Evolutionary conservation across 805 yeast species (phyloP).

Genomic region (Isabelozyma heimii): DNA sequence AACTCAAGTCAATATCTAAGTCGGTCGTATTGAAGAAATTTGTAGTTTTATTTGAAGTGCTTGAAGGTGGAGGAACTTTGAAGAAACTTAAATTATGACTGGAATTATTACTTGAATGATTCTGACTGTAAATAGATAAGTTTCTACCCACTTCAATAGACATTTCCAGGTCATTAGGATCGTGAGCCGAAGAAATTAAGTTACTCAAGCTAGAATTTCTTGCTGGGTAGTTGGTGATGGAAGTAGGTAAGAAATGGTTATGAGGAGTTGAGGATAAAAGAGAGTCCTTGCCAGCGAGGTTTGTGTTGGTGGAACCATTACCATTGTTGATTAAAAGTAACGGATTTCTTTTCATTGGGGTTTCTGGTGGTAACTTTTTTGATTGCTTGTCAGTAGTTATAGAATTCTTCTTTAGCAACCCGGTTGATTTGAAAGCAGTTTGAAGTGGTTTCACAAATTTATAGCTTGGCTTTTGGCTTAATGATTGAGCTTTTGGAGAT

Average conservation of each 20-base stretch:
- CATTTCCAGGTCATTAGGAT: slow-evolving; percentile 19
- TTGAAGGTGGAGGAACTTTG: slow-evolving; percentile 21
- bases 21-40: slow-evolving; percentile 1
- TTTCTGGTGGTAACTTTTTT: slow-evolving; percentile 40
- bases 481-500: neutral
- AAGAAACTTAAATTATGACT: slow-evolving; percentile 21
- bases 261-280: neutral
- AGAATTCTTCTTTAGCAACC: slow-evolving; percentile 55
- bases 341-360: slow-evolving; percentile 43
- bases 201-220: slow-evolving; percentile 12
- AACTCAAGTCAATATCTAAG: slow-evolving; percentile 4
- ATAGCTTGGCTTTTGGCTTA: slow-evolving; percentile 35
- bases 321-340: slow-evolving; percentile 29
- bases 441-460: slow-evolving; percentile 79
- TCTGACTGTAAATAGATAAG: slow-evolving; percentile 12
- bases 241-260: neutral
- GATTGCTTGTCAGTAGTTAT: slow-evolving; percentile 8
- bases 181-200: slow-evolving; percentile 16
- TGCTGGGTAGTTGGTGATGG: neutral
- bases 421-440: slow-evolving; percentile 77
- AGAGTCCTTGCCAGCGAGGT: neutral
- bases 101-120: slow-evolving; percentile 24
- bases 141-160: slow-evolving; percentile 43
- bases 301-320: neutral
- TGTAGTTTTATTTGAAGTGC: slow-evolving; percentile 8